Evolutionary conservation across 106 monocot genomes (phyloP).

Genomic region (Alisma plantagoaquatica): DNA sequence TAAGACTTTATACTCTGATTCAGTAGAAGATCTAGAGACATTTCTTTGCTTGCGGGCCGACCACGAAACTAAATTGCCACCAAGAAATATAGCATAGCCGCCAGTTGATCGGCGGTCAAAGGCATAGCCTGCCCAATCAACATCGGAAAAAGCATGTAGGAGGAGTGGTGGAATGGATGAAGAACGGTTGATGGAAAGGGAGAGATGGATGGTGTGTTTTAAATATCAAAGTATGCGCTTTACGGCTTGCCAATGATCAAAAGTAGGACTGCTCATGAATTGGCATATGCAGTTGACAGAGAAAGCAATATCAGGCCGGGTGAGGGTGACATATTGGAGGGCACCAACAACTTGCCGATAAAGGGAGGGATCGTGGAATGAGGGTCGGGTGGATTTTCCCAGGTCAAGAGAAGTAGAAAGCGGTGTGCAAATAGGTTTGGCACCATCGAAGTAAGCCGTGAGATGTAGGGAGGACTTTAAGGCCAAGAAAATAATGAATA

Average conservation of each 20-base stretch:
- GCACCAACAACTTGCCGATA: not conserved
- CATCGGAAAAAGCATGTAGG: slow-evolving; percentile 1
- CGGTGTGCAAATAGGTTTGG: not conserved
- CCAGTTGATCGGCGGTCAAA: not conserved
- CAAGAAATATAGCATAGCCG: slow-evolving; percentile 2
- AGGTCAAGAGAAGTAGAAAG: not conserved
- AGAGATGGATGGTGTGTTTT: not conserved
- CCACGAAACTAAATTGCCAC: slow-evolving; percentile 3
- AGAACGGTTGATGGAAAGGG: not conserved
- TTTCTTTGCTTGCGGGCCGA: slow-evolving; percentile 6
- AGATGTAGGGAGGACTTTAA: not conserved
- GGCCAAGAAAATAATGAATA: not conserved
- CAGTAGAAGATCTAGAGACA: slow-evolving; percentile 1
- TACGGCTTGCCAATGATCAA: not conserved
- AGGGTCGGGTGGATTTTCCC: not conserved
- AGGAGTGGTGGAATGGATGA: not conserved
- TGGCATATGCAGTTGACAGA: slow-evolving; percentile 1
- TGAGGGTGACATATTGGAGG: slow-evolving; percentile 7
- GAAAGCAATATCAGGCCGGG: slow-evolving; percentile 5
- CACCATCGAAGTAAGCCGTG: not conserved
- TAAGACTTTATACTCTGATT: slow-evolving; percentile 5
- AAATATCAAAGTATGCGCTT: slow-evolving; percentile 4
- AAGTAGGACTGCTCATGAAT: not conserved
- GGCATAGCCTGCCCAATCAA: slow-evolving; percentile 4
- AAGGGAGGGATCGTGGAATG: not conserved